A percentile compares a stretch with the other conserved stretches of the same genome.
Evolutionary conservation across 352 stramenopile genomes (phyloP).

Genomic region (Pythium aristosporum): DNA sequence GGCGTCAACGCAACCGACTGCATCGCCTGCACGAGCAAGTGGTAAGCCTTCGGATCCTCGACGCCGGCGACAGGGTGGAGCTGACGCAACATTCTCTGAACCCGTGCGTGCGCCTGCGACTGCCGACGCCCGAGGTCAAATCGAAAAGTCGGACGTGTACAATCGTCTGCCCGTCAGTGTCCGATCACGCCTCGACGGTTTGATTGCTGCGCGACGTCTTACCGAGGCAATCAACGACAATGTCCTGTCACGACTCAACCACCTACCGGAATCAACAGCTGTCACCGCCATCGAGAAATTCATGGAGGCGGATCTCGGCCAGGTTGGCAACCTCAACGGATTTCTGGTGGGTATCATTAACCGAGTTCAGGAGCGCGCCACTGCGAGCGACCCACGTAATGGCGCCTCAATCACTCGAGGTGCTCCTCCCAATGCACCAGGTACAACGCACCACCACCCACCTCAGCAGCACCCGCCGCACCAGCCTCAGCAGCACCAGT

Average conservation of each 20-base stretch:
- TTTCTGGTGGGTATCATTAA: constrained; percentile 88
- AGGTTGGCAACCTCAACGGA: constrained; percentile 74
- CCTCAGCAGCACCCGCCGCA: constrained; percentile 1
- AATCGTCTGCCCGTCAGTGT: constrained; percentile 50
- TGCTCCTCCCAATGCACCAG: constrained; percentile 1
- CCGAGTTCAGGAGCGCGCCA: constrained; percentile 63
- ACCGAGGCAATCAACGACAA: constrained; percentile 75
- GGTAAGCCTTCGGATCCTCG: constrained; percentile 34
- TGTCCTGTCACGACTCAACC: constrained; percentile 62
- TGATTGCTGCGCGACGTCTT: constrained; percentile 52
- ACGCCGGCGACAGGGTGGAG: constrained; percentile 28
- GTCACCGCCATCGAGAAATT: constrained; percentile 76
- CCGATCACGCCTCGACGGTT: constrained; percentile 47
- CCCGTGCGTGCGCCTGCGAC: not conserved
- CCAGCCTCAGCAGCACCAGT: constrained; percentile 8
- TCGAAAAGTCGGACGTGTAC: constrained; percentile 51
- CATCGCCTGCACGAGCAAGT: not conserved
- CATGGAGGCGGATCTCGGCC: constrained; percentile 67
- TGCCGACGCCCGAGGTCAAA: not conserved
- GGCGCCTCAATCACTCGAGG: not conserved
- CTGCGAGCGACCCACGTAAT: constrained; percentile 2
- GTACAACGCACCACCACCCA: not conserved
- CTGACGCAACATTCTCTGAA: constrained; percentile 2
- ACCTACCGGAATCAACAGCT: constrained; percentile 65
- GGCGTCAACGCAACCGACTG: not conserved